Evolutionary conservation across 2,329 filamentous ascomycete genomes (phyloP).

Genomic region (Thermomyces lanuginosus): DNA sequence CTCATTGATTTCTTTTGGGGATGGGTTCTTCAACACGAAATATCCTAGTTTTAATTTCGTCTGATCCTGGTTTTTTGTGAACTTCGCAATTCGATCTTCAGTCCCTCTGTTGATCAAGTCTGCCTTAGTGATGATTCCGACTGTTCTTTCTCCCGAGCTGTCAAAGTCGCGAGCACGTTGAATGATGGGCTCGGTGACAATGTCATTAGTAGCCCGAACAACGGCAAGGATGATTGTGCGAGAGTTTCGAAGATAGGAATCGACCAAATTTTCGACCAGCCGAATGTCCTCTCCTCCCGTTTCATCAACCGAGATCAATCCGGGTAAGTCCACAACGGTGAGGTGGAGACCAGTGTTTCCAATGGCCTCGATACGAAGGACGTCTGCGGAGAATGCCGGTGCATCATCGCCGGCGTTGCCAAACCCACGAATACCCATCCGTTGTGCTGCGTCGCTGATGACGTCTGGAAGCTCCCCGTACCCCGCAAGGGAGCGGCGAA

Average conservation of each 20-base stretch:
- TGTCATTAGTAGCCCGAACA: slow-evolving; percentile 6
- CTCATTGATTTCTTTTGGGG: too few species aligned
- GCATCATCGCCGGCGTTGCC: too few species aligned
- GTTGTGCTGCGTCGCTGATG: too few species aligned
- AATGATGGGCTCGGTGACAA: slow-evolving; percentile 5
- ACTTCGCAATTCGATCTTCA: too few species aligned
- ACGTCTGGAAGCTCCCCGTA: too few species aligned
- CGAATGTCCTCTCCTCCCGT: slow-evolving; percentile 3
- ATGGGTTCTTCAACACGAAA: too few species aligned
- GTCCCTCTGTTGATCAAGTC: slow-evolving; percentile 17
- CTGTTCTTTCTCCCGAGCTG: slow-evolving; percentile 3
- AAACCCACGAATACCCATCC: too few species aligned
- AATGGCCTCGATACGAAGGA: slow-evolving; percentile 5
- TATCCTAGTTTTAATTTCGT: too few species aligned
- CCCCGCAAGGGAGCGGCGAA: too few species aligned
- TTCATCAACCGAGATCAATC: slow-evolving; percentile 5
- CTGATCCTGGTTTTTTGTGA: too few species aligned
- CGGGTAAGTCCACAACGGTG: slow-evolving; percentile 7
- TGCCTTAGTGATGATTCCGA: slow-evolving; percentile 11
- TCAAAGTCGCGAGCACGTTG: slow-evolving; percentile 4
- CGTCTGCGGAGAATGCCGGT: slow-evolving; percentile 5
- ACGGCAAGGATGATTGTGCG: slow-evolving; percentile 6
- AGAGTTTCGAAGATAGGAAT: slow-evolving; percentile 5
- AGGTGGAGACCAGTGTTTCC: slow-evolving; percentile 5
- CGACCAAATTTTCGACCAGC: slow-evolving; percentile 3